phyloP scores from a whole-genome alignment of 805 yeast species.

The Nematodospora valgi region DNA sequence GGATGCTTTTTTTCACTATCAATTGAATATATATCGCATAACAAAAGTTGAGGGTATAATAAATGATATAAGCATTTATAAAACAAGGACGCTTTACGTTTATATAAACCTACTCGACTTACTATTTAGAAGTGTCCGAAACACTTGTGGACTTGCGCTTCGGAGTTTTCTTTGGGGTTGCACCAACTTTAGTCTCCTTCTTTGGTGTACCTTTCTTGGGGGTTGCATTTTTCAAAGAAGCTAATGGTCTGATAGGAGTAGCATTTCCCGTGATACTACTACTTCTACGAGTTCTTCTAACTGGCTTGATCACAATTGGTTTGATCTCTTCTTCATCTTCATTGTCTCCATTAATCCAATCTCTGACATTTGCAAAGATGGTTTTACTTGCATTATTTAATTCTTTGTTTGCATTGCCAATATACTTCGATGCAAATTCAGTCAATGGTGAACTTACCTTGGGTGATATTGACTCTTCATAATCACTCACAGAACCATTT shows the following conservation, averaged over 20 bases:
- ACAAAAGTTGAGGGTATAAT: no score
- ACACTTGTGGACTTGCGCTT: no score
- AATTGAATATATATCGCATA: no score
- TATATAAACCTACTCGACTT: no score
- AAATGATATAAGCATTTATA: no score
- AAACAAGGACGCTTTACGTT: no score
- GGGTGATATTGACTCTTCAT: slow-evolving; percentile 13
- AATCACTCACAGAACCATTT: slow-evolving; percentile 27
- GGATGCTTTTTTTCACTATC: no score
- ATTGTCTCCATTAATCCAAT: slow-evolving; percentile 38
- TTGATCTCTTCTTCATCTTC: slow-evolving; percentile 11
- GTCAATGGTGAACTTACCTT: slow-evolving; percentile 53
- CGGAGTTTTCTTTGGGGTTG: slow-evolving; percentile 2
- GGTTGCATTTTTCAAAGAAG: slow-evolving; percentile 5
- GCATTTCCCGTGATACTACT: slow-evolving; percentile 2
- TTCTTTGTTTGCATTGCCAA: slow-evolving; percentile 50
- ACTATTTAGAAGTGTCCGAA: no score
- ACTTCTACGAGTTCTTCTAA: slow-evolving; percentile 3
- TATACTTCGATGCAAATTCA: slow-evolving; percentile 61
- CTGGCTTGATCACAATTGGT: slow-evolving; percentile 8
- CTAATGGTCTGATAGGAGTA: slow-evolving; percentile 6
- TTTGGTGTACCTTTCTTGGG: slow-evolving; percentile 7
- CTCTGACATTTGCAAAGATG: slow-evolving; percentile 38
- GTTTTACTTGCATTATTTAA: slow-evolving; percentile 28
- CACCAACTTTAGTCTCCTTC: slow-evolving; percentile 1